A percentile compares a stretch with the other conserved stretches of the same genome.
These are phyloP conservation scores for Pulveroboletus frians DNA, from an alignment of 768 basidiomycete genomes.

Conservation along the genomic window DNA sequence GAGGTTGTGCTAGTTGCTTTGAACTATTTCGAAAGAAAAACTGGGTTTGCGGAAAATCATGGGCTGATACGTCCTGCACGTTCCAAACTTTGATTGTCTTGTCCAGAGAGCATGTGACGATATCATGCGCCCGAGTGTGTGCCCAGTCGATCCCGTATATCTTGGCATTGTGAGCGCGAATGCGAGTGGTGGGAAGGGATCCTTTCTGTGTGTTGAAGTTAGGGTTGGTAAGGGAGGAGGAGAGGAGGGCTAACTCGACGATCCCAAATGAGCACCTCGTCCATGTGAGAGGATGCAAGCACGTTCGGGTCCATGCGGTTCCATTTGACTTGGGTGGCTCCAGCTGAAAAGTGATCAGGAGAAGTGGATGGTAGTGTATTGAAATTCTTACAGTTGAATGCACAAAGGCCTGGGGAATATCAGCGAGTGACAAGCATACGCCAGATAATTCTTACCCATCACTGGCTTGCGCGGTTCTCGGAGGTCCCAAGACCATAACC, in stretches of 20 bases:
- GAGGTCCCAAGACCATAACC: constrained; percentile 94
- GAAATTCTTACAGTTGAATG: constrained; percentile 45
- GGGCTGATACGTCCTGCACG: constrained; percentile 20
- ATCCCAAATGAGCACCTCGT: constrained; percentile 92
- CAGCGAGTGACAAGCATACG: neutral
- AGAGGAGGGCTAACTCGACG: constrained; percentile 55
- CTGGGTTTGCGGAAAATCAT: constrained; percentile 11
- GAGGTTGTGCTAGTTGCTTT: constrained; percentile 32
- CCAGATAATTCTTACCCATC: constrained; percentile 40
- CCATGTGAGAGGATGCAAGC: constrained; percentile 84
- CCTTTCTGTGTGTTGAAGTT: constrained; percentile 59
- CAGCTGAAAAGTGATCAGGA: constrained; percentile 41
- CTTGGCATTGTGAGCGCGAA: constrained; percentile 82
- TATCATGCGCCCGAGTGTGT: constrained; percentile 61
- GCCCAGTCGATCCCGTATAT: constrained; percentile 99
- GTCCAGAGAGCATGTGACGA: constrained; percentile 94
- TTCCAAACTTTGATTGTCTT: constrained; percentile 88
- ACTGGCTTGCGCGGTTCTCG: constrained; percentile 64
- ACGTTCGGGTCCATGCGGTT: constrained; percentile 82
- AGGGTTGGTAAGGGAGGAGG: neutral
- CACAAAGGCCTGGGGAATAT: constrained; percentile 43
- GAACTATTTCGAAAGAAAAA: constrained; percentile 7
- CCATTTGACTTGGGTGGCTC: constrained; percentile 97
- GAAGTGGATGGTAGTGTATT: neutral
- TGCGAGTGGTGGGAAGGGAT: constrained; percentile 68